Conservation (phyloP, 176 grass and related monocot genomes). For the Hsuehochloa calcarea region DNA sequence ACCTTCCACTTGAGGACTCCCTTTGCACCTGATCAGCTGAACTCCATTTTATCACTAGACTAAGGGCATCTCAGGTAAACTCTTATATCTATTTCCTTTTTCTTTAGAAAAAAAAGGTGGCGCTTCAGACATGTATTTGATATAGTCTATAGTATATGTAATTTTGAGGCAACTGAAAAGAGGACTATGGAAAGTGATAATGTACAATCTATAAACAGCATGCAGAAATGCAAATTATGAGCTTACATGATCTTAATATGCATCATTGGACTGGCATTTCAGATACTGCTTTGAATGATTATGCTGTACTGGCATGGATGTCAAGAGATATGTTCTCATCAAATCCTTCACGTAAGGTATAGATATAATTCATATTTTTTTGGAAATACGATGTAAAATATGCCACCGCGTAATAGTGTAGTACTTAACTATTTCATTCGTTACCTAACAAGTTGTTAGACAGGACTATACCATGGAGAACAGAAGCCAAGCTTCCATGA, state of each 20-base stretch:
- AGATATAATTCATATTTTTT: neutral
- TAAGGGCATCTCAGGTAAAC: constrained; percentile 8
- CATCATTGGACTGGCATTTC: constrained; percentile 12
- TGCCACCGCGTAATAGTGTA: neutral
- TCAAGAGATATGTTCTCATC: constrained; percentile 9
- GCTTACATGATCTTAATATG: neutral
- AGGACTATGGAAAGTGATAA: neutral
- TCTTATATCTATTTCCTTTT: constrained; percentile 14
- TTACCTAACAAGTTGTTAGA: constrained; percentile 18
- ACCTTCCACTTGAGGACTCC: constrained; percentile 72
- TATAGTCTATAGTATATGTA: neutral
- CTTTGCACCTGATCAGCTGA: constrained; percentile 73
- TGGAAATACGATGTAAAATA: constrained; percentile 12
- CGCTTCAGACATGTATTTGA: neutral
- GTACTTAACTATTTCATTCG: neutral
- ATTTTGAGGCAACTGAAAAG: constrained; percentile 15
- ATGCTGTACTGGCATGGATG: neutral
- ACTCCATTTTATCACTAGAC: constrained; percentile 38
- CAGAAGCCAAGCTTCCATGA: constrained; percentile 91
- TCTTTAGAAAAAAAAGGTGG: neutral
- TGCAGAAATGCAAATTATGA: constrained; percentile 21
- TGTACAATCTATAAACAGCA: constrained; percentile 8
- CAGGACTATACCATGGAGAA: constrained; percentile 78
- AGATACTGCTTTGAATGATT: constrained; percentile 1
- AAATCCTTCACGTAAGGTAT: neutral